Base-by-base conservation (phyloP, 495 filamentous ascomycete genomes). In the Aspergillus steynii region DNA sequence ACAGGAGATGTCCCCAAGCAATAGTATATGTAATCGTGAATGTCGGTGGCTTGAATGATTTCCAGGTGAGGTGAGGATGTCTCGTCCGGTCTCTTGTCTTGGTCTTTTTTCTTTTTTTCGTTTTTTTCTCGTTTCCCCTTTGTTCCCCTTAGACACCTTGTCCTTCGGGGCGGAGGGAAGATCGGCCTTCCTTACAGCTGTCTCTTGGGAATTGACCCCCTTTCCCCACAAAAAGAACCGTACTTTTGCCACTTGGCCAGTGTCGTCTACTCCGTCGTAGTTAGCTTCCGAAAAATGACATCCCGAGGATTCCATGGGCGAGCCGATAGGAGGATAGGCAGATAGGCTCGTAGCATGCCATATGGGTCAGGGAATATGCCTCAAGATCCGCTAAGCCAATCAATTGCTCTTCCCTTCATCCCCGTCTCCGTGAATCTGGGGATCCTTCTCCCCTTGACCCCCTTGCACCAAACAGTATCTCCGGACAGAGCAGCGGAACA, bases 221-320 rank as follows among this genome's bases (percentile, higher is more conserved):
- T 42, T 42, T 42, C 37, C 37, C 37, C 37, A 42, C 37, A 42
- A 42, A 42, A 42, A 42, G 37, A 10, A 14, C 12, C 37, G 55
- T 55, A 55, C 56, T 62, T 58, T 58, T 56, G 60, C 49, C 48
- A 52, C 50, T 48, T 55, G 5, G 20, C 54, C 20, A 50, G 34
- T 34, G 55, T 2, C 12, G 37, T 3, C 37, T 55, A 20, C 20
- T 20, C 20, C 20, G 20, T 20, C 20, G 20, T 20, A 20, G 20
- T 20, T 20, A 54, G 55, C 53, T 64, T 64, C 62, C 62, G 57
- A 64, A 64, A 60, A 60, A 53, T 60, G 62, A 64, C 58, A 64
- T 57, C 48, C 57, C 62, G 62, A 53, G 52, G 32, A 28, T 34
- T 20, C 42, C 26, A 45, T 50, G 51, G 34, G 20, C 31, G 52